phyloP scores from a whole-genome alignment of 2,329 filamentous ascomycete genomes.

The Zymoseptoria ardabiliae region DNA sequence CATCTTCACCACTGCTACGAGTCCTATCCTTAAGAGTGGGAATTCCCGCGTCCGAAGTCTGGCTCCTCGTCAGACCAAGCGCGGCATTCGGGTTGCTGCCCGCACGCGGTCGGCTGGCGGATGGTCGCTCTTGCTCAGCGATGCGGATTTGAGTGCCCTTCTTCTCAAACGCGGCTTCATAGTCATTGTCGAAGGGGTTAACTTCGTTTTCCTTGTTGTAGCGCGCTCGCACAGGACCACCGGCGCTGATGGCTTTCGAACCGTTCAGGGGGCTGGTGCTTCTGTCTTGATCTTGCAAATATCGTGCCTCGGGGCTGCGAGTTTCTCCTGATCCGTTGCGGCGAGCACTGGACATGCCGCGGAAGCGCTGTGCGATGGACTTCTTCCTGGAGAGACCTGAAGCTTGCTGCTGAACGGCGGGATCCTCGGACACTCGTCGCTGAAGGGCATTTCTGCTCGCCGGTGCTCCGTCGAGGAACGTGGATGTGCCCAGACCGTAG shows the following conservation, averaged over 20 bases:
- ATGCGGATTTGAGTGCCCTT: slow-evolving; percentile 54
- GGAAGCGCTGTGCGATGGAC: slow-evolving; percentile 85
- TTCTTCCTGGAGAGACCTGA: slow-evolving; percentile 79
- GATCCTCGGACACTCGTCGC: slow-evolving; percentile 64
- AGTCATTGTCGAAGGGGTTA: slow-evolving; percentile 74
- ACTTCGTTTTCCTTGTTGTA: slow-evolving; percentile 36
- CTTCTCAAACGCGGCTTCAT: slow-evolving; percentile 57
- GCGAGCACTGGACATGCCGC: slow-evolving; percentile 68
- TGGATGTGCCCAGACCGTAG: slow-evolving; percentile 82
- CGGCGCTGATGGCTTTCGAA: slow-evolving; percentile 32
- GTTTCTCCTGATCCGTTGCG: slow-evolving; percentile 35
- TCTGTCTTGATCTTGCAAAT: slow-evolving; percentile 18
- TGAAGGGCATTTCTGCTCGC: slow-evolving; percentile 74
- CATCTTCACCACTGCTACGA: slow-evolving; percentile 36
- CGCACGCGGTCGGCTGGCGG: slow-evolving; percentile 25
- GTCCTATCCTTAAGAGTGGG: slow-evolving; percentile 19
- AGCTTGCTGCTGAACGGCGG: slow-evolving; percentile 33
- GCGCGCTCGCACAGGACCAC: slow-evolving; percentile 33
- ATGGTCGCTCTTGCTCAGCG: slow-evolving; percentile 37
- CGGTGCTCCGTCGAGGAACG: slow-evolving; percentile 89
- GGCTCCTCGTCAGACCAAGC: slow-evolving; percentile 11
- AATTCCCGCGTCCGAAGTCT: slow-evolving; percentile 14
- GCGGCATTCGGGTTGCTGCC: slow-evolving; percentile 53
- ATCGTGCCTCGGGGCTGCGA: slow-evolving; percentile 49
- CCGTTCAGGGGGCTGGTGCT: slow-evolving; percentile 17